Percentiles rank a stretch among this genome's conserved stretches.
These are phyloP conservation scores for Macroventuria anomochaeta DNA, from an alignment of 2,329 filamentous ascomycete species.

Conservation along the genomic window DNA sequence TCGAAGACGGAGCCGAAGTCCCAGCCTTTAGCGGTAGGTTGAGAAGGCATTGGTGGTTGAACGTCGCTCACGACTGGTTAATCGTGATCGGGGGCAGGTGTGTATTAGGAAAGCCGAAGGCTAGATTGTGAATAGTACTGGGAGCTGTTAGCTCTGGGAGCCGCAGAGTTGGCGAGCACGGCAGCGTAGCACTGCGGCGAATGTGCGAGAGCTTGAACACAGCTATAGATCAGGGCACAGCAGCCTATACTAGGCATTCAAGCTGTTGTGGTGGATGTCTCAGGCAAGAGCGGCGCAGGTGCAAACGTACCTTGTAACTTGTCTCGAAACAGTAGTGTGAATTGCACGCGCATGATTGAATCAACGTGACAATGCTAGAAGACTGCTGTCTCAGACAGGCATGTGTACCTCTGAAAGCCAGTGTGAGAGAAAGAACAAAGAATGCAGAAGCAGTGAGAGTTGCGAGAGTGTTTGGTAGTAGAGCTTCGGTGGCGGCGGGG, in stretches of 20 bases:
- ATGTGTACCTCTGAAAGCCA: slow-evolving; percentile 12
- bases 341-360: slow-evolving; percentile 42
- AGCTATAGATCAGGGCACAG: not conserved
- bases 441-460: slow-evolving; percentile 1
- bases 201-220: not conserved
- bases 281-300: slow-evolving; percentile 8
- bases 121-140: slow-evolving; percentile 28
- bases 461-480: slow-evolving; percentile 6
- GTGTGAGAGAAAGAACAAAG: slow-evolving; percentile 10
- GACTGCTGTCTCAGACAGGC: slow-evolving; percentile 18
- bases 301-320: slow-evolving; percentile 35
- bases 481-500: slow-evolving; percentile 19
- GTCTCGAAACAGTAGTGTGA: slow-evolving; percentile 38
- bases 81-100: not conserved
- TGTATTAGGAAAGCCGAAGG: slow-evolving; percentile 10
- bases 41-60: slow-evolving; percentile 39
- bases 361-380: slow-evolving; percentile 15
- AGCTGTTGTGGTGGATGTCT: slow-evolving; percentile 4
- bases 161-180: slow-evolving; percentile 1
- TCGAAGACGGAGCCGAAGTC: slow-evolving; percentile 55
- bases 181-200: slow-evolving; percentile 1
- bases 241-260: not conserved
- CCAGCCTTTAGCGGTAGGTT: slow-evolving; percentile 51
- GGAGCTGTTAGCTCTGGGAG: slow-evolving; percentile 18
- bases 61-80: not conserved